A percentile compares a stretch with the other conserved stretches of the same genome.
Conservation (phyloP, 2,329 filamentous ascomycete species). For the Colletotrichum destructivum region DNA sequence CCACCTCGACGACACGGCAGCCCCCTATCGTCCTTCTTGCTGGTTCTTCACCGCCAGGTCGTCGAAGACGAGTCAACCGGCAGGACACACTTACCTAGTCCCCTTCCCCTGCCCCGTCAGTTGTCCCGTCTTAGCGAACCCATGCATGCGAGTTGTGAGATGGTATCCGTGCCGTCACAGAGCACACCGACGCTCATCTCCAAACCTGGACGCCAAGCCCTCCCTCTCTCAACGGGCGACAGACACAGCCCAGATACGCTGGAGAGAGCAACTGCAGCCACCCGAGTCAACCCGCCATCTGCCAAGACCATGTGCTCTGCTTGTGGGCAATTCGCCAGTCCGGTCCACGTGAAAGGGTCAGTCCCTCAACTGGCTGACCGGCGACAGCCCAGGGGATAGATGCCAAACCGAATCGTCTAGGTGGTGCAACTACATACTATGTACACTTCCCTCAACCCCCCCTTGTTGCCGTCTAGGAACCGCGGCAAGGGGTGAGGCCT, state of each 20-base stretch:
- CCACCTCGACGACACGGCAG: constrained; percentile 22
- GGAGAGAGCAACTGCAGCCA: constrained; percentile 15
- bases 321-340: constrained; percentile 19
- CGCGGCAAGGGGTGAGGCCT: constrained; percentile 6
- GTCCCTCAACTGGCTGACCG: constrained; percentile 26
- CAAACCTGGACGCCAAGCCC: constrained; percentile 29
- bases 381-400: background rate
- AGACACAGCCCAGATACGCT: constrained; percentile 14
- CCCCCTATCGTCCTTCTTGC: background rate
- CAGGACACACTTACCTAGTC: background rate
- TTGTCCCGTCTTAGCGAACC: background rate
- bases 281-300: constrained; percentile 26
- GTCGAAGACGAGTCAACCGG: constrained; percentile 10
- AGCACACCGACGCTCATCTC: constrained; percentile 35
- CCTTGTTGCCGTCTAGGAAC: constrained; percentile 15
- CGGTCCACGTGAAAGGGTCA: constrained; percentile 29
- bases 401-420: background rate
- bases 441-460: background rate
- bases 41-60: constrained; percentile 29
- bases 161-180: background rate
- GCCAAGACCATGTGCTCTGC: constrained; percentile 13
- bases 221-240: constrained; percentile 17
- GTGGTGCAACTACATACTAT: background rate
- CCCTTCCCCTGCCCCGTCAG: background rate
- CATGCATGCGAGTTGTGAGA: constrained; percentile 39